Evolutionary conservation across 208 protist species (phyloP), one percentile per base, ranked within the genome.

Genomic region (Giardia duodenalis): DNA sequence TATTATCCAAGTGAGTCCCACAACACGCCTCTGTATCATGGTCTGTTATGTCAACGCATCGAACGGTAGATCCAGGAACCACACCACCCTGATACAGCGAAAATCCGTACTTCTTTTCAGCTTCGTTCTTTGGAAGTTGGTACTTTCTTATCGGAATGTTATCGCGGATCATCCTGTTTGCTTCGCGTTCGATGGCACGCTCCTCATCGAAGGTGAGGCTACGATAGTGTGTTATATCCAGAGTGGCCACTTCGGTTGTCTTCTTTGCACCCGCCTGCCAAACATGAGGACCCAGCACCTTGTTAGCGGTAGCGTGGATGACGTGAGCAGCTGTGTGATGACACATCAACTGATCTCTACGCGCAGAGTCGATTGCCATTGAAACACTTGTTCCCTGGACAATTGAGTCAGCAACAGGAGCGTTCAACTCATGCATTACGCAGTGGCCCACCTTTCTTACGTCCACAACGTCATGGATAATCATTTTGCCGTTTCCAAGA

Each of bases 1-100:
- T 93, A 39, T 93, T 94, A 39, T 67, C 44, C 43, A 67, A 45
- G 47, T 95, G 94, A 1, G 94, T 94, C 43, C 94, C 94, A 87
- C 94, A 95, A 88, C 94, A 95, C 22, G 94, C 94, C 43, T 95
- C 94, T 44, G 88, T 42, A 86, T 95, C 94, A 47, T 67, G 1
- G 2, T 67, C 44, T 44, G 2, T 4, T 22, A 94, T 92, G 47
- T 92, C 19, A 46, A 94, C 93, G 43, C 93, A 57, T 4, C 93
- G 1, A 47, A 94, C 47, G 3, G n/a, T 67, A 2, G 47, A 93
- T 4, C 93, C 94, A 2, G 94, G 93, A 42, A 95, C 94, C 19
- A 95, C 93, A 90, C 94, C 94, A 45, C 94, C 94, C 47, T 95
- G 94, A 43, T 95, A 95, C 0, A 95, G 92, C 1, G 89, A 87